Percentiles rank a stretch among this genome's conserved stretches.
These are phyloP conservation scores for Candida xiaguanensis DNA, from an alignment of 805 yeast species.

Conservation along the genomic window DNA sequence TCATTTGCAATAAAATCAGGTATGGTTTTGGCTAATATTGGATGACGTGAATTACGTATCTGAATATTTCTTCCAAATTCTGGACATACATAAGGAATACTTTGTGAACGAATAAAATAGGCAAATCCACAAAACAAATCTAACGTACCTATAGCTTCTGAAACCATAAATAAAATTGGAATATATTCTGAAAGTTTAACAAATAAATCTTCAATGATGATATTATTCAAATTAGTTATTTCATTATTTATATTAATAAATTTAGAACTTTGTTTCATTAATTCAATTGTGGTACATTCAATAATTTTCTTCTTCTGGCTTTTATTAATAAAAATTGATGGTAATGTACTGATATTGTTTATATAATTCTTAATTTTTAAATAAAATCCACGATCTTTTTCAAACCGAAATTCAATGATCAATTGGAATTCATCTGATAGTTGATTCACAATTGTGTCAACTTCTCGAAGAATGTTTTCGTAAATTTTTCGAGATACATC, in stretches of 20 bases:
- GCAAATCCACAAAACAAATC: constrained; percentile 36
- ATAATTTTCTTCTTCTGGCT: constrained; percentile 8
- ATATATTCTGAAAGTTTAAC: background rate
- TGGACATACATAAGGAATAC: constrained; percentile 23
- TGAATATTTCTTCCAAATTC: constrained; percentile 29
- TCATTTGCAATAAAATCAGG: constrained; percentile 36
- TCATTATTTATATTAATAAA: constrained; percentile 38
- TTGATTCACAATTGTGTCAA: constrained; percentile 1
- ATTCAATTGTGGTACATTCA: constrained; percentile 10
- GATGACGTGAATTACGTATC: constrained; percentile 38
- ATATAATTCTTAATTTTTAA: constrained; percentile 5
- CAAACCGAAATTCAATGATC: constrained; percentile 7
- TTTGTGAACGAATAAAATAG: constrained; percentile 13
- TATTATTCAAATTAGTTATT: constrained; percentile 40
- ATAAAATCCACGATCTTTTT: constrained; percentile 8
- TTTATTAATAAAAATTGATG: constrained; percentile 8
- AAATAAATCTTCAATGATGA: constrained; percentile 23
- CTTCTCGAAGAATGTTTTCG: constrained; percentile 6
- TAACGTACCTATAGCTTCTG: constrained; percentile 15
- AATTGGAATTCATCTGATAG: constrained; percentile 1
- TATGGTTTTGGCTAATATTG: constrained; percentile 30
- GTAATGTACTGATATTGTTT: background rate
- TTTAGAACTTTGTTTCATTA: constrained; percentile 27
- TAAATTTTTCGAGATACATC: constrained; percentile 9
- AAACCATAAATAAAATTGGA: constrained; percentile 10